A percentile compares a stretch with the other conserved stretches of the same genome.
Conservation (phyloP, 805 yeast genomes). For the Saturnispora saitoi region DNA sequence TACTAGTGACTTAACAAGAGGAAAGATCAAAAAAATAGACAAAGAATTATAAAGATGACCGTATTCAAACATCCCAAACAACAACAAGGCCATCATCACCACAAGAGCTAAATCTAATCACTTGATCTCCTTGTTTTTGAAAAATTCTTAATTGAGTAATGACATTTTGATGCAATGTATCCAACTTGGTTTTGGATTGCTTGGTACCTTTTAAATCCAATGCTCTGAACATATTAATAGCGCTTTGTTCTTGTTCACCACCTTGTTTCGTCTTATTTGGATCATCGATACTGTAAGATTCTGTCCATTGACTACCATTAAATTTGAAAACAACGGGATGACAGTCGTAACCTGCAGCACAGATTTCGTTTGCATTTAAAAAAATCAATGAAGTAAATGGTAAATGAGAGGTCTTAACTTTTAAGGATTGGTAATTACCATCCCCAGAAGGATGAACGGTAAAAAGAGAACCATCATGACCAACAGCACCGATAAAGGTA, state of each 20-base stretch:
- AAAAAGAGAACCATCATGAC: slow-evolving; percentile 81
- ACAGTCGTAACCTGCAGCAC: slow-evolving; percentile 90
- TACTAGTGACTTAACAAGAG: background rate
- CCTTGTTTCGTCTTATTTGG: slow-evolving; percentile 34
- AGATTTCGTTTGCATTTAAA: slow-evolving; percentile 53
- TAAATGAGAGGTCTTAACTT: slow-evolving; percentile 56
- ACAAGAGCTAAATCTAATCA: slow-evolving; percentile 57
- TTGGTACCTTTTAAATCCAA: slow-evolving; percentile 87
- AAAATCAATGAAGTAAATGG: slow-evolving; percentile 77
- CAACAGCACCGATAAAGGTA: slow-evolving; percentile 67
- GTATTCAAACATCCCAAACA: slow-evolving; percentile 45
- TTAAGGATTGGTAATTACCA: slow-evolving; percentile 44
- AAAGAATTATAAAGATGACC: background rate
- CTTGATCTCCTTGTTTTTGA: slow-evolving; percentile 34
- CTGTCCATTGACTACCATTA: slow-evolving; percentile 64
- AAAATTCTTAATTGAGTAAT: slow-evolving; percentile 57
- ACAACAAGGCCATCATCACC: slow-evolving; percentile 93
- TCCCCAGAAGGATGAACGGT: slow-evolving; percentile 61
- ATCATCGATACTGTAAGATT: slow-evolving; percentile 55
- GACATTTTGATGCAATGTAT: slow-evolving; percentile 86
- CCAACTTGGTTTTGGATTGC: slow-evolving; percentile 39
- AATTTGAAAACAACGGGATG: slow-evolving; percentile 66
- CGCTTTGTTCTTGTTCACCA: slow-evolving; percentile 62
- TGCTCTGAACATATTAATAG: slow-evolving; percentile 89
- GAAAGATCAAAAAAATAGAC: background rate